Evolutionary conservation across 495 filamentous ascomycete genomes (phyloP), one percentile per base, ranked within the genome.

Genomic region (Coniosporium apollinis): DNA sequence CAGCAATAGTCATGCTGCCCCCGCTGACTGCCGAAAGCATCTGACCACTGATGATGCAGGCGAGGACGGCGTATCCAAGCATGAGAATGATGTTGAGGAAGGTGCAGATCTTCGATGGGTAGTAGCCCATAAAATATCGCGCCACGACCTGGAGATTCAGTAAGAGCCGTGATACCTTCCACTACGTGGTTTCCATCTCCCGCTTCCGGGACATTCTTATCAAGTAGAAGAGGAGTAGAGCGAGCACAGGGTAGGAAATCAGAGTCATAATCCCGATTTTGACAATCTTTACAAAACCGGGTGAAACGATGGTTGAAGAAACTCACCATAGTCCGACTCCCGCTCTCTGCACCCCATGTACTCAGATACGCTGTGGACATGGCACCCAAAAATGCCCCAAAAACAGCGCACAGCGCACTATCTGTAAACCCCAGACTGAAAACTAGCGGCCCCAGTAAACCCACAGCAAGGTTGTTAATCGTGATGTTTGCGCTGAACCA

Each of bases 21-120:
- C 46, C 46, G 37, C 38, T 45, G 19, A 51, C 51, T n/a, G 58
- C 65, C 16, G 65, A 71, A 22, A 76, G 45, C 34, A 79, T 52
- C 46, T 74, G 59, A 15, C 71, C 60, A 34, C 65, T 60, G 10
- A 36, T 28, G 34, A 36, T 36, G 15, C 34, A 36, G 34, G 17
- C 22, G 8, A 36, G 22, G 9, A 22, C 26, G 19, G 19, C 34
- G 15, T 36, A 36, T 9, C 34, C 34, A 6, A 36, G 19, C 34
- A 36, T 36, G 17, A 36, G 20, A 4, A 36, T 16, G 18, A 36
- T 36, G 4, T 36, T 5, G 34, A 36, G 34, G 20, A 28, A 13
- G 11, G 19, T 24, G 10, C 19, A 24, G 35, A 46, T 26, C 34
- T 46, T 46, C 24, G 40, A 38, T 4, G 43, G 43, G 15, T 19